Conservation (phyloP, 2,329 filamentous ascomycete genomes). For the Venturia pyrina region DNA sequence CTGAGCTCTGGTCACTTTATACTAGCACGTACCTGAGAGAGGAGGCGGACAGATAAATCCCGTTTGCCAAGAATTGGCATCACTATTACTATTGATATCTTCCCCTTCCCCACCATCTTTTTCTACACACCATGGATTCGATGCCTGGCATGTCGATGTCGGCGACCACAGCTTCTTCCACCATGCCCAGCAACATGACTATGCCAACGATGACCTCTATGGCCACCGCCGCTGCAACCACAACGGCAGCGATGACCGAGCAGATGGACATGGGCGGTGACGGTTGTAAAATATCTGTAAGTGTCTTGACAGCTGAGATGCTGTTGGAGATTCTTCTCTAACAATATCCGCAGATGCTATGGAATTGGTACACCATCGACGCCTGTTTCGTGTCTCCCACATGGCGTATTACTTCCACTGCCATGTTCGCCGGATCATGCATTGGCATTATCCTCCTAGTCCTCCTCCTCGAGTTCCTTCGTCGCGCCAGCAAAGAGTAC, state of each 20-base stretch:
- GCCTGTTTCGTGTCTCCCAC: slow-evolving; percentile 57
- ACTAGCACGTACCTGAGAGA: background rate
- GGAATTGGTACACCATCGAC: slow-evolving; percentile 68
- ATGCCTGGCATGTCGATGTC: slow-evolving; percentile 2
- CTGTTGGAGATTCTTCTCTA: background rate
- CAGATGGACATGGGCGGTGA: slow-evolving; percentile 18
- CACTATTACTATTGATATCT: background rate
- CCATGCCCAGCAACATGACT: background rate
- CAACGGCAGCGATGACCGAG: background rate
- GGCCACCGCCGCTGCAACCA: background rate
- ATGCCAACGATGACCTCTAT: slow-evolving; percentile 9
- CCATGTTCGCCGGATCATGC: slow-evolving; percentile 71
- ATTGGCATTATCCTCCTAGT: slow-evolving; percentile 69
- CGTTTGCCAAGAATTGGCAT: background rate
- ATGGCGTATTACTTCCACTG: slow-evolving; percentile 60
- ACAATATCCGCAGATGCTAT: slow-evolving; percentile 53
- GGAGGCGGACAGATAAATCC: background rate
- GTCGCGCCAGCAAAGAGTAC: slow-evolving; percentile 61
- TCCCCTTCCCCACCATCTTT: background rate
- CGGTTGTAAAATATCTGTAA: slow-evolving; percentile 31
- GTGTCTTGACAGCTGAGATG: background rate
- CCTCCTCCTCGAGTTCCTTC: slow-evolving; percentile 60
- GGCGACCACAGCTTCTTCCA: slow-evolving; percentile 5
- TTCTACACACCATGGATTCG: background rate
- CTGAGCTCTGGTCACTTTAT: background rate